phyloP scores from a whole-genome alignment of 2,329 filamentous ascomycete species.

The Ascochyta fabae region DNA sequence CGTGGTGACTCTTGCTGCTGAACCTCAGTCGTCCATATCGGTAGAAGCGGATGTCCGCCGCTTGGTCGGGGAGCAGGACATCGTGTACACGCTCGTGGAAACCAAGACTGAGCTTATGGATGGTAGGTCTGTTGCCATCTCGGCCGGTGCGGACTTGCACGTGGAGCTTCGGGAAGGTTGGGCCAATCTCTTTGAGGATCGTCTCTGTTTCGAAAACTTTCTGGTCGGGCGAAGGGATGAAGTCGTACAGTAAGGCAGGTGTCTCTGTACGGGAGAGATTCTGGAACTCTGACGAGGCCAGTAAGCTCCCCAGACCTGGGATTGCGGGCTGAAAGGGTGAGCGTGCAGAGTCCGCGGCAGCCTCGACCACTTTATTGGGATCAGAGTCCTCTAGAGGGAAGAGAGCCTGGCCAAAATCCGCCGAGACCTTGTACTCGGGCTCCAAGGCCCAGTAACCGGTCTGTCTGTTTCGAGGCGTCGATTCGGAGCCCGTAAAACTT shows the following conservation, averaged over 20 bases:
- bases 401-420: constrained; percentile 35
- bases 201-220: constrained; percentile 2
- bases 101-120: constrained; percentile 30
- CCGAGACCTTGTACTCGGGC: constrained; percentile 24
- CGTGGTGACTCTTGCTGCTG: constrained; percentile 8
- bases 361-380: constrained; percentile 5
- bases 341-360: constrained; percentile 2
- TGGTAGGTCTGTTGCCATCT: constrained; percentile 14
- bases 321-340: constrained; percentile 25
- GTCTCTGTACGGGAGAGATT: constrained; percentile 11
- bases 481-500: constrained; percentile 1
- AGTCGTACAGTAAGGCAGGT: constrained; percentile 34
- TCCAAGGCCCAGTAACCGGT: constrained; percentile 23
- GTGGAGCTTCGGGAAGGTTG: constrained; percentile 31
- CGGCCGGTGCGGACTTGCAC: constrained; percentile 31
- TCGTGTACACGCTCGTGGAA: constrained; percentile 34
- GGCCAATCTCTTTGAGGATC: constrained; percentile 2
- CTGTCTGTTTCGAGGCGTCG: constrained; percentile 8
- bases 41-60: constrained; percentile 39
- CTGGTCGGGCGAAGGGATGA: constrained; percentile 29
- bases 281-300: constrained; percentile 24
- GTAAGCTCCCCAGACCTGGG: constrained; percentile 32
- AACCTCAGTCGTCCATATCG: constrained; percentile 25
- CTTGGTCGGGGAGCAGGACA: constrained; percentile 40
- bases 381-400: constrained; percentile 24